Evolutionary conservation across 352 stramenopile genomes (phyloP), one percentile per base, ranked within the genome.

Genomic region (Pythium aristosporum): DNA sequence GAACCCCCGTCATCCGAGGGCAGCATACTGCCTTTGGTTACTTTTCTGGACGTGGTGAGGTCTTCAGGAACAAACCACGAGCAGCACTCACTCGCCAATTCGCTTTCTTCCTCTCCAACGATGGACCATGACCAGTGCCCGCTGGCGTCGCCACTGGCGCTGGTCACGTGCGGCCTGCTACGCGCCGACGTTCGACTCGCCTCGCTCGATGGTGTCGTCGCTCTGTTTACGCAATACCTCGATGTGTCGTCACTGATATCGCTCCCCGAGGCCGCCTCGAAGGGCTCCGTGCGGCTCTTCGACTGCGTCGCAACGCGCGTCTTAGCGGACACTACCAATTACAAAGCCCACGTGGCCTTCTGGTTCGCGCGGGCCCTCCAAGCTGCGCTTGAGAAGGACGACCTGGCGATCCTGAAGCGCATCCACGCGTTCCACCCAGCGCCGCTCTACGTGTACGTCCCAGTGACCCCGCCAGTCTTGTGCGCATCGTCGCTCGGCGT

Each of bases 151-250:
- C 37, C 37, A 12, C 16, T 43, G 11, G 46, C 46, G 46, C 16
- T 53, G 7, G 28, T 53, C n/a, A 18, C 8, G 16, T 43, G 37
- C 37, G 37, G 37, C 10, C 37, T 58, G 13, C 20, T 58, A 8
- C 34, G 25, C n/a, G 37, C 34, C 51, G 51, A 58, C 20, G 32
- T 32, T 23, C 39, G 37, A 13, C 54, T 61, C 39, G 54, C 37
- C 13, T 23, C 54, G 28, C 42, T 61, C 16, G 3, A 18, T 8
- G 32, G 47, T 30, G 51, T 58, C 51, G 32, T n/a, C 10, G 51
- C 37, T 18, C 16, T 47, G 8, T 16, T 58, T 3, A 47, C 34
- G 8, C 16, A 9, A 3, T 58, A 39, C 18, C 51, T 58, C 37
- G 51, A 58, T 28, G 51, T 25, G 16, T 42, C 54, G 37, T 5